Percentiles rank a stretch among this genome's conserved stretches.
phyloP scores from a whole-genome alignment of 306 rosid species.

The Sphenostylis stenocarpa region DNA sequence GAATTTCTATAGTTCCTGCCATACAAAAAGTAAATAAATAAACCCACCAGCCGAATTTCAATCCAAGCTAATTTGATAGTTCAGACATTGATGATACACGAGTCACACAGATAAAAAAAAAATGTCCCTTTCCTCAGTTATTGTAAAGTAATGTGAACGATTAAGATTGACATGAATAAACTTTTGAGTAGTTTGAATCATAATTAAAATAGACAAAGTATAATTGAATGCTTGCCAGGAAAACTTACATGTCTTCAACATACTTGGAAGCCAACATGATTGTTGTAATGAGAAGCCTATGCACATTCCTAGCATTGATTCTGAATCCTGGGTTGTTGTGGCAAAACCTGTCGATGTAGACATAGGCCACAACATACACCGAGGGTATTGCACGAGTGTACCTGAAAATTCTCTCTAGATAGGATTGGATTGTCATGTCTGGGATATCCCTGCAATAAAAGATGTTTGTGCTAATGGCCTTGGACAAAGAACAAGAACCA shows the following conservation, averaged over 20 bases:
- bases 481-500: conserved; percentile 46
- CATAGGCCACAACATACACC: conserved; percentile 84
- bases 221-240: too few relatives aligned
- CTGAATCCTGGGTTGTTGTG: conserved; percentile 66
- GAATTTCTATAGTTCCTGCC: conserved; percentile 86
- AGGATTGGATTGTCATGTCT: conserved; percentile 76
- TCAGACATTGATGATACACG: background rate
- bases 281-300: conserved; percentile 85
- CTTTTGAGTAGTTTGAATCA: background rate
- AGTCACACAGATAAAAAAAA: too few relatives aligned
- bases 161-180: conserved; percentile 14
- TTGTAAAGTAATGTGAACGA: conserved; percentile 14
- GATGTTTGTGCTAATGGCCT: conserved; percentile 44
- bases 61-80: background rate
- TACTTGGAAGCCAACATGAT: conserved; percentile 92
- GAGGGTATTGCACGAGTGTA: conserved; percentile 82
- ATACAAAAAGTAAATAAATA: background rate
- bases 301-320: conserved; percentile 76
- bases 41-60: background rate
- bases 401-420: conserved; percentile 80
- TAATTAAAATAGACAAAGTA: too few relatives aligned
- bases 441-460: conserved; percentile 81
- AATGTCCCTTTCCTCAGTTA: conserved; percentile 22
- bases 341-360: conserved; percentile 89
- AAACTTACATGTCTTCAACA: conserved; percentile 86